phyloP scores from a whole-genome alignment of 257 asterid species.

The Craterostigma plantagineum region DNA sequence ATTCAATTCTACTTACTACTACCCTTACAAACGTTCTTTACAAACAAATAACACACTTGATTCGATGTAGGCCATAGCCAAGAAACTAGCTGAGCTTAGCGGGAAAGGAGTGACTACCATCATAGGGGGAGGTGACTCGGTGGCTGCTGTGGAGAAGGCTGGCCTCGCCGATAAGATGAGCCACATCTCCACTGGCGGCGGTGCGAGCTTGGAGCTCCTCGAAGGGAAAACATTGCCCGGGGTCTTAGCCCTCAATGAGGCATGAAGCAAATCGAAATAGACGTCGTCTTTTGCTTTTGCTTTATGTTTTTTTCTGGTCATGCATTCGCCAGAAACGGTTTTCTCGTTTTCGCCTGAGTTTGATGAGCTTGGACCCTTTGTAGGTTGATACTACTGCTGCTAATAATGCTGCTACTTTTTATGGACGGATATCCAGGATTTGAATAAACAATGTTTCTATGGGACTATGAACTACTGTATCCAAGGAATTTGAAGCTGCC shows the following conservation, averaged over 20 bases:
- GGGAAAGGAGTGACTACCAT: constrained; percentile 85
- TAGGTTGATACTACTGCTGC: too few relatives aligned
- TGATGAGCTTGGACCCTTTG: too few relatives aligned
- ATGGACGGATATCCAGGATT: too few relatives aligned
- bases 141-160: constrained; percentile 90
- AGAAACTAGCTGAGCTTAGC: constrained; percentile 68
- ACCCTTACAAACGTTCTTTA: too few relatives aligned
- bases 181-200: constrained; percentile 91
- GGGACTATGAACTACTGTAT: constrained; percentile 8
- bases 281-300: too few relatives aligned
- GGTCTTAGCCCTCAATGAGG: constrained; percentile 63
- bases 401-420: too few relatives aligned
- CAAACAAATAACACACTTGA: too few relatives aligned
- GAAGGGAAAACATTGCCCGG: constrained; percentile 83
- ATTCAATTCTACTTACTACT: too few relatives aligned
- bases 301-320: too few relatives aligned
- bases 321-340: too few relatives aligned
- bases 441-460: neutral
- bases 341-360: too few relatives aligned
- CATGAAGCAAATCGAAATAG: constrained; percentile 12
- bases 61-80: constrained; percentile 47
- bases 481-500: constrained; percentile 16
- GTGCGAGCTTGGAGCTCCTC: constrained; percentile 88
- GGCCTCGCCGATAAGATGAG: constrained; percentile 91
- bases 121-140: constrained; percentile 84